These are phyloP conservation scores for Saururus chinensis DNA, from an alignment of 164 flowering plant species.

Conservation along the genomic window DNA sequence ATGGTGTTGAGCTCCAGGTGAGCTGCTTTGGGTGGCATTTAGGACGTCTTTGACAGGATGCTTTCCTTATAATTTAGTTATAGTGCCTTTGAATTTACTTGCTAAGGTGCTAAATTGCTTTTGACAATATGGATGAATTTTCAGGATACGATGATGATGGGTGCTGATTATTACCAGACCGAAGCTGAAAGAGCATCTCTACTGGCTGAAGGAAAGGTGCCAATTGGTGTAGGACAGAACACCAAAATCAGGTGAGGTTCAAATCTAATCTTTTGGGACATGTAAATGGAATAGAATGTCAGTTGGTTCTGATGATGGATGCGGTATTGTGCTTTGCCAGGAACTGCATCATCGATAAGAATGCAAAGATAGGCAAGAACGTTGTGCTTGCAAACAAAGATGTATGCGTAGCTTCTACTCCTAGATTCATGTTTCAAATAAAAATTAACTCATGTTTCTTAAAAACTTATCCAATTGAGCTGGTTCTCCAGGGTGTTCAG, in stretches of 20 bases:
- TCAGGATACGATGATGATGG: constrained; percentile 99
- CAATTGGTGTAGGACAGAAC: constrained; percentile 79
- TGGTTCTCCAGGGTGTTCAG: constrained; percentile 50
- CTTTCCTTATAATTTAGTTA: no score
- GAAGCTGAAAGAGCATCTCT: constrained; percentile 86
- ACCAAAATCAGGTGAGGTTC: constrained; percentile 67
- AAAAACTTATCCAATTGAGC: not conserved
- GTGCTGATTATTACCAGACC: constrained; percentile 95
- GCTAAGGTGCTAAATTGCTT: not conserved
- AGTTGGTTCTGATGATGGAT: not conserved
- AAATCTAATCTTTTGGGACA: not conserved
- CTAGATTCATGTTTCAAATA: not conserved
- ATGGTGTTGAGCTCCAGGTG: constrained; percentile 74
- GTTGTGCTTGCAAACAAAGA: constrained; percentile 65
- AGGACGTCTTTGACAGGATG: not conserved
- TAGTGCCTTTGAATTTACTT: no score
- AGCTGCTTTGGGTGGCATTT: not conserved
- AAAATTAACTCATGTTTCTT: no score
- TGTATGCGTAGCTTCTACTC: constrained; percentile 32
- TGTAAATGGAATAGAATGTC: not conserved
- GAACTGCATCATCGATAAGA: constrained; percentile 95
- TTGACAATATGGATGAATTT: constrained; percentile 4
- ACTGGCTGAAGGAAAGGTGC: constrained; percentile 86
- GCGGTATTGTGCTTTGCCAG: constrained; percentile 22
- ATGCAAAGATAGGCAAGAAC: constrained; percentile 83